Base-by-base conservation (phyloP, 2,329 filamentous ascomycete species). In the Metarhizium anisopliae region DNA sequence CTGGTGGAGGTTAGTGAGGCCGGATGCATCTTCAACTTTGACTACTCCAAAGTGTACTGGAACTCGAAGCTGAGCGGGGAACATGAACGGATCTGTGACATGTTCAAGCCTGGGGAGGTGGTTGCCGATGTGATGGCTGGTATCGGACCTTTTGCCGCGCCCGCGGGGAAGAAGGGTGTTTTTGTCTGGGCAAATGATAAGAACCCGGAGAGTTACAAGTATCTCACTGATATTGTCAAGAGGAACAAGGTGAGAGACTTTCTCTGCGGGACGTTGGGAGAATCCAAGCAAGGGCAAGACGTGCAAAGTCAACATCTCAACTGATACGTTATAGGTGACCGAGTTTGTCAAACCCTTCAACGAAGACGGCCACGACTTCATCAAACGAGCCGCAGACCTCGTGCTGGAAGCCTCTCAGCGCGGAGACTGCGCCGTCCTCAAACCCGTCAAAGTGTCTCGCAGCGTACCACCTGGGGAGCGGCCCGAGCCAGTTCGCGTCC, bases 31-130 rank as follows among this genome's bases (percentile, higher is more conserved):
- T 99, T 96, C 74, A 79, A 79, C 55, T 97, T 99, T 70, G 89
- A 99, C 75, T 99, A 95, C 70, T 83, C 88, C 59, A 95, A 95
- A 63, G 94, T 99, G 4, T 99, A 99, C 77, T 99, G 93, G 93
- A 99, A 99, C 73, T 91, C 85, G 65, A 85, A 93, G 62, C 82
- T 99, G 14, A 87, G 95, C 65, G 89, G 85, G 0, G 94, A 99
- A 72, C 94, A 99, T 72, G 84, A 86, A 60, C 81, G 94, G 3
- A 76, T 97, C 16, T 83, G 93, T 57, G 75, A 80, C 53, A 73
- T 86, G 55, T 96, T 97, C 75, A 75, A 83, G 55, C 84, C 87
- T 6, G 92, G 94, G 43, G 89, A 97, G 66, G 91, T 91, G 3
- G 89, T 97, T 1, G 94, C 87, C 74, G 94, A 99, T 71, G 87